Conservation (phyloP, 225 moss, liverwort and hornwort species). For the Climacium dendroides region DNA sequence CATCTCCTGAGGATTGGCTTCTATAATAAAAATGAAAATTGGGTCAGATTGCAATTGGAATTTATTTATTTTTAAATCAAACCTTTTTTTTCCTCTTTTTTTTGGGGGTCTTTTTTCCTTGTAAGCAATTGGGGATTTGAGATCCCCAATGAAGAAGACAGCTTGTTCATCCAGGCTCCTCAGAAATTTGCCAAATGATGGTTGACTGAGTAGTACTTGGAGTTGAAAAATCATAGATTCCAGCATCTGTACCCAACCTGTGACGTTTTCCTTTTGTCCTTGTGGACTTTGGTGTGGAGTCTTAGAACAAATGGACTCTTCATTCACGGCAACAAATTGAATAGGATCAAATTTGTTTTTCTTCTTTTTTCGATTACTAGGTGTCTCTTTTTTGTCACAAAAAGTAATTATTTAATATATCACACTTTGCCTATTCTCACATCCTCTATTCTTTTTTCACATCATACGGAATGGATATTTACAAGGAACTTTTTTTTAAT, state of each 20-base stretch:
- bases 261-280: background rate
- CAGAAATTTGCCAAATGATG: background rate
- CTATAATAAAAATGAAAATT: background rate
- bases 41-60: background rate
- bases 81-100: too few species aligned
- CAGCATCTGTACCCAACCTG: background rate
- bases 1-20: background rate
- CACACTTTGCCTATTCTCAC: background rate
- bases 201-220: background rate
- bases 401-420: too few species aligned
- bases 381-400: background rate
- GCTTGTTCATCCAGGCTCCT: background rate
- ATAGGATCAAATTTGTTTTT: background rate
- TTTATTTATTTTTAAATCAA: too few species aligned
- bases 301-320: background rate
- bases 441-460: background rate
- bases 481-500: background rate
- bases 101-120: too few species aligned
- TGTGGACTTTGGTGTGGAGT: background rate
- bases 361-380: background rate
- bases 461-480: background rate
- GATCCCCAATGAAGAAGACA: background rate
- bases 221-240: background rate
- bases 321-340: background rate
- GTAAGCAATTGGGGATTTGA: too few species aligned